Base-by-base conservation (phyloP, 768 basidiomycete genomes). In the Coprinopsis marcescibilis region DNA sequence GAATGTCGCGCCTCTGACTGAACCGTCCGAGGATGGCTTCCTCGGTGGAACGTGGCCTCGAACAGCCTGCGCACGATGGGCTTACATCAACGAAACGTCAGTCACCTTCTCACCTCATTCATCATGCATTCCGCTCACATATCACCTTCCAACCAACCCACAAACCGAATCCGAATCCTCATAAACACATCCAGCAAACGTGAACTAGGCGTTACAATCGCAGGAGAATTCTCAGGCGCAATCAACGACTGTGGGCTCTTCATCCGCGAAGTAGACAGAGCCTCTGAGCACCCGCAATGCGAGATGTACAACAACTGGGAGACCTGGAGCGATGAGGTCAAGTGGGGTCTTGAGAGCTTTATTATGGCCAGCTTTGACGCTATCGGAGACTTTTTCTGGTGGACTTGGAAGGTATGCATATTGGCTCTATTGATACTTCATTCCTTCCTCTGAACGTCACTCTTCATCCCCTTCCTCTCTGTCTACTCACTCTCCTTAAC, bases 181-280 rank as follows among this genome's bases (percentile, higher is more conserved):
- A n/a, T n/a, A n/a, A n/a, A n/a, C n/a, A n/a, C n/a, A n/a, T n/a
- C n/a, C n/a, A n/a, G n/a, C n/a, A n/a, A n/a, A n/a, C n/a, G n/a
- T n/a, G n/a, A n/a, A n/a, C 88, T 89, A 55, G 91, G 91, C 8
- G 64, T 91, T 32, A 80, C 80, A 12, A 58, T 83, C 20, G 80
- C 80, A 0, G 91, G 88, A 34, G 91, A 94, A 63, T 91, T 84
- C 63, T 78, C 83, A 43, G 72, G 72, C 2, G 83, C 79, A 8
- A 72, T 70, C 55, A 88, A 84, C 56, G 70, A 78, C 43, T 88
- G 87, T 56, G 85, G 60, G 7, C 52, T 67, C 12, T 65, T 60
- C 47, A 45, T 68, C 20, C 41, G 48, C 5, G 42, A 41, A 10
- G 51, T 46, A 1, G 63, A 62, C 8, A 56, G 58, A 11, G 52